Evolutionary conservation across 257 asterid species (phyloP).

Genomic region (Ophiorrhiza pumila): DNA sequence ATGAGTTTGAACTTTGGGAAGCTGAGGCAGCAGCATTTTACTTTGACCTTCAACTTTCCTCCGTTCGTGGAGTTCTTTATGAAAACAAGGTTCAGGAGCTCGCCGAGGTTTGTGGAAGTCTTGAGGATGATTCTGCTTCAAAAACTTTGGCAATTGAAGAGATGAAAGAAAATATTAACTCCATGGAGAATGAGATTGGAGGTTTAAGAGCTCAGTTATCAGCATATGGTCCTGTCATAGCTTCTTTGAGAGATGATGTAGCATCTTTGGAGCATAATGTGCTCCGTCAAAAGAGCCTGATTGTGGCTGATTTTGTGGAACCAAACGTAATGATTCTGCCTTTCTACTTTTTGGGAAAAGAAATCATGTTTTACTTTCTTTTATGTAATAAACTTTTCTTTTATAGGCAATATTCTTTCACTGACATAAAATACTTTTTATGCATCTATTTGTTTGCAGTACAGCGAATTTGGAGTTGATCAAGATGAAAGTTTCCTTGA

Average conservation of each 20-base stretch:
- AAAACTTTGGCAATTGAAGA: conserved; percentile 52
- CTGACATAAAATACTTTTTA: not conserved
- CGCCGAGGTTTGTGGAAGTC: conserved; percentile 46
- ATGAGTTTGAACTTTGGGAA: conserved; percentile 75
- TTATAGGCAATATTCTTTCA: not conserved
- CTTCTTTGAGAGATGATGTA: conserved; percentile 59
- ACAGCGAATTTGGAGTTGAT: conserved; percentile 6
- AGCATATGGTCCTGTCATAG: conserved; percentile 58
- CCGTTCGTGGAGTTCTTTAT: conserved; percentile 56
- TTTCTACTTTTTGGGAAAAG: not conserved
- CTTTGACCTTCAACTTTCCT: conserved; percentile 79
- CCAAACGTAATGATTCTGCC: conserved; percentile 45
- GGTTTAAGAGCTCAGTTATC: conserved; percentile 52
- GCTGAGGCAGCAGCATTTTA: conserved; percentile 75
- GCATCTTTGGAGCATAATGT: conserved; percentile 65
- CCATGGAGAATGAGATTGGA: conserved; percentile 57
- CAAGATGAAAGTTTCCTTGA: conserved; percentile 15
- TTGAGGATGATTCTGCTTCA: conserved; percentile 42
- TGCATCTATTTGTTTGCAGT: conserved; percentile 10
- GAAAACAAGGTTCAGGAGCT: conserved; percentile 79
- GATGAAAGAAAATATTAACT: conserved; percentile 51
- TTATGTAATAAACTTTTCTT: not conserved
- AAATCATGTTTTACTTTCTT: not conserved
- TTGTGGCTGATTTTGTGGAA: conserved; percentile 34
- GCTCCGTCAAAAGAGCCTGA: conserved; percentile 42